Evolutionary conservation across 805 yeast species (phyloP).

Genomic region (Suhomyces sp.): DNA sequence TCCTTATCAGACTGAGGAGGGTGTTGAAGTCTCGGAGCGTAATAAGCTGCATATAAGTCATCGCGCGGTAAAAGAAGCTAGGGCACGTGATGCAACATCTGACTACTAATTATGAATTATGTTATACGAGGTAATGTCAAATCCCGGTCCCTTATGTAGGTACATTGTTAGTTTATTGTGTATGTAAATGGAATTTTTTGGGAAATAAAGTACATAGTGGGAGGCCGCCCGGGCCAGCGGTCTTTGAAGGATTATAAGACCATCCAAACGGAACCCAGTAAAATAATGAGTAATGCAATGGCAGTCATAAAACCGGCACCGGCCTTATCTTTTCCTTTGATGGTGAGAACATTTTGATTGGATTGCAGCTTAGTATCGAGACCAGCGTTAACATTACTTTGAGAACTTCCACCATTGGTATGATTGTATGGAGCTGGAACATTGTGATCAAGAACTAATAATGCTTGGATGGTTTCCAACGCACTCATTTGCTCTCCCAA

Average conservation of each 20-base stretch:
- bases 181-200: too few relatives aligned
- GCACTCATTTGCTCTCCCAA: slow-evolving; percentile 81
- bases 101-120: too few relatives aligned
- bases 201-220: too few relatives aligned
- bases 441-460: slow-evolving; percentile 40
- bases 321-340: slow-evolving; percentile 58
- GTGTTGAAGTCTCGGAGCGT: too few relatives aligned
- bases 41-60: too few relatives aligned
- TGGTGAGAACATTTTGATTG: slow-evolving; percentile 43
- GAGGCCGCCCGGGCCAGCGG: too few relatives aligned
- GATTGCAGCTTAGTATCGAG: slow-evolving; percentile 39
- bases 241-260: slow-evolving; percentile 45
- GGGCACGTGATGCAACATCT: too few relatives aligned
- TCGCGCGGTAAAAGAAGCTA: too few relatives aligned
- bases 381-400: slow-evolving; percentile 49
- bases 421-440: slow-evolving; percentile 33
- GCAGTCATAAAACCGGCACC: slow-evolving; percentile 93
- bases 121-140: too few relatives aligned
- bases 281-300: slow-evolving; percentile 55
- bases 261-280: slow-evolving; percentile 83
- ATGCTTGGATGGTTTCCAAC: slow-evolving; percentile 57
- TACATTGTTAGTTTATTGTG: too few relatives aligned
- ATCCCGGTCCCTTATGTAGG: too few relatives aligned
- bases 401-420: slow-evolving; percentile 36
- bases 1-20: too few relatives aligned